Evolutionary conservation across 257 asterid species (phyloP), one percentile per base, ranked within the genome.

Genomic region (Solanum acaule): DNA sequence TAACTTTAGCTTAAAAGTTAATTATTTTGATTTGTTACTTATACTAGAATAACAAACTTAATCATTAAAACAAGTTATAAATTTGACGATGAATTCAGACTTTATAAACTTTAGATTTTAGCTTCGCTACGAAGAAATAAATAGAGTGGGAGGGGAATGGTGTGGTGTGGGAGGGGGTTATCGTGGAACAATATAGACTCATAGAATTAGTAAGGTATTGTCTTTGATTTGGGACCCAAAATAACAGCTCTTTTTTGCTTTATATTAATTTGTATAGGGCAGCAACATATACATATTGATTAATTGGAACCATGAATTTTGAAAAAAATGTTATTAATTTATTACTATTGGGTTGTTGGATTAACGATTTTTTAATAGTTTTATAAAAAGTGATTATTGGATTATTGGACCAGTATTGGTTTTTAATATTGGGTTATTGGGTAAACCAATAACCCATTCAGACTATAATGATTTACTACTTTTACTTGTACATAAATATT

Each of bases 151-250:
- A 37, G 40, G 40, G 14, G 84, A 78, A 78, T 3, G 84, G 84
- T 78, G 84, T 42, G 15, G 84, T 38, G 46, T 40, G 46, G 38
- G 27, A 44, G 11, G 67, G 59, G 85, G 38, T 46, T 44, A 27
- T 79, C 85, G 85, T 79, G 85, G 85, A n/a, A 44, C 27, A 79
- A 15, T 27, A 46, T 9, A 44, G 16, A 79, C 1, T 46, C 85
- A 27, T 27, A 79, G 27, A 79, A 27, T 27, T 27, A 42, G 16
- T 44, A 44, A 79, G 67, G 40, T 79, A 44, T 79, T 79, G 37
- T 42, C 65, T 78, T 25, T 14, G 37, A 6, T 78, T 78, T 79
- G 67, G 67, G 38, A 79, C 67, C 85, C 85, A 79, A 77, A 67
- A 78, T 44, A 77, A 40, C 35, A 38, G 84, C 35, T 75, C 20